These are phyloP conservation scores for Pyrus hybrid DNA, from an alignment of 331 rosid species.

Conservation along the genomic window DNA sequence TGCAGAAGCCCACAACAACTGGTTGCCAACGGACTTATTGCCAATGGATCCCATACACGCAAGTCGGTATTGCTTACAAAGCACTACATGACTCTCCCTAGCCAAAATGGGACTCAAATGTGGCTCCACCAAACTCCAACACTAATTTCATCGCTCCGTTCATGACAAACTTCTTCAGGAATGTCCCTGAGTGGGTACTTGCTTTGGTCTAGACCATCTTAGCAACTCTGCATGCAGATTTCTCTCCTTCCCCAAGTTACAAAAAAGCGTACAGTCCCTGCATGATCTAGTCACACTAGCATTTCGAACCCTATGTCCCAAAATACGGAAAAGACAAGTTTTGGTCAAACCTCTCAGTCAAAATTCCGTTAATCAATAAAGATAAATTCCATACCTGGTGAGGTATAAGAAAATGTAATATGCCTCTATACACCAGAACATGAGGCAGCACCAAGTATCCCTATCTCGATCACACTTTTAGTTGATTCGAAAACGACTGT, in stretches of 20 bases:
- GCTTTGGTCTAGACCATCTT: neutral
- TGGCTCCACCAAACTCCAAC: too few species aligned
- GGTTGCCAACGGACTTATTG: too few species aligned
- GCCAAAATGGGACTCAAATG: too few species aligned
- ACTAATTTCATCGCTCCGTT: neutral
- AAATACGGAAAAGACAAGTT: neutral
- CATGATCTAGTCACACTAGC: neutral
- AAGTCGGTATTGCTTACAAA: too few species aligned
- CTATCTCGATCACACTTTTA: neutral
- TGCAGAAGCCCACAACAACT: too few species aligned
- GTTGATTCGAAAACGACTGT: neutral
- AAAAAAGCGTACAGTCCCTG: too few species aligned
- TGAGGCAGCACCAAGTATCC: neutral
- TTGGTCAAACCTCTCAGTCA: neutral
- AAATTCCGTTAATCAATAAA: neutral
- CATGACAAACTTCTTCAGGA: neutral
- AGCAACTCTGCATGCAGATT: neutral
- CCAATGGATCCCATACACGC: too few species aligned
- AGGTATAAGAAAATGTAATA: neutral
- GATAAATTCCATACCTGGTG: neutral
- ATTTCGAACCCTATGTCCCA: neutral
- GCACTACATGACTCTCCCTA: too few species aligned
- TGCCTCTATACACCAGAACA: neutral
- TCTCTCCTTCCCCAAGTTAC: too few species aligned
- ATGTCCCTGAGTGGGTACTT: neutral